Evolutionary conservation across 257 asterid genomes (phyloP), one percentile per base, ranked within the genome.

Genomic region (Solanum dulcamara): DNA sequence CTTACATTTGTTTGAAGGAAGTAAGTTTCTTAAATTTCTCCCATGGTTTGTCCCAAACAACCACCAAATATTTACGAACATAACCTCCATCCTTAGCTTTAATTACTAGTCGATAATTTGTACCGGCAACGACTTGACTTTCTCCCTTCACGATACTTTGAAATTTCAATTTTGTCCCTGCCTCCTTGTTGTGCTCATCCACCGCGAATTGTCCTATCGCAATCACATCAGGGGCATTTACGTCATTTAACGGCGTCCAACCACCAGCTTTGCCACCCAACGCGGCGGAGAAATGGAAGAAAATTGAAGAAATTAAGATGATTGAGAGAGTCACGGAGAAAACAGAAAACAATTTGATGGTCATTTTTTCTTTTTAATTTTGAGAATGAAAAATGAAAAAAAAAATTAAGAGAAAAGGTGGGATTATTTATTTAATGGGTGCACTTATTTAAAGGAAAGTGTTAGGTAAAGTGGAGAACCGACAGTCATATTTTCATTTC

Each of bases 71-170:
- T 8, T 55, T 59, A 48, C 84, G 77, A 17, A 26, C n/a, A 75
- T 20, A 74, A 35, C 82, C 83, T 75, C 70, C 59, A 66, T 71
- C 90, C 86, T 83, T 82, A 50, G 89, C 91, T 17, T 88, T 57
- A 46, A 92, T 88, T 8, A 72, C 84, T 9, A 89, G 88, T 80
- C 84, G 62, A 85, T 87, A 92, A 66, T 90, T 90, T 68, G 12
- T 81, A 5, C 94, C 93, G 6, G 89, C 68, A 12, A 89, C 92
- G 60, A 90, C 85, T 48, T 92, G 92, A 26, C 42, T 17, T 84
- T 88, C 90, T 17, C 87, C 92, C 8, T 55, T 57, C 2, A 77
- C 68, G 7, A 90, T 92, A 1, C 38, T 9, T 46, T 71, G 84
- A 53, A 88, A 89, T 15, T 20, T 38, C 92, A 91, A 67, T 2